Evolutionary conservation across 257 asterid genomes (phyloP).

Genomic region (Forsythia viridissima): DNA sequence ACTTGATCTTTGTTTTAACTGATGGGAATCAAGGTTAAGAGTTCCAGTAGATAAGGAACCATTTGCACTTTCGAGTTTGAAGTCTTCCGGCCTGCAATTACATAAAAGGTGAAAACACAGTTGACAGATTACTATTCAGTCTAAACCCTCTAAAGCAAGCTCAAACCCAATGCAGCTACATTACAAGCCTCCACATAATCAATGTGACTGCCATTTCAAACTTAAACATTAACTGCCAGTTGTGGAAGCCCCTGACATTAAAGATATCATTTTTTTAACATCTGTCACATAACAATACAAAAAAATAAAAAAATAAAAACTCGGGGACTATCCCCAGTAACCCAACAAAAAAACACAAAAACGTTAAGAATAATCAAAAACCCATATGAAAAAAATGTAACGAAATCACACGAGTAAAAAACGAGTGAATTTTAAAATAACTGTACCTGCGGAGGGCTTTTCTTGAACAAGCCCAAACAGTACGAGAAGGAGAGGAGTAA

Average conservation of each 20-base stretch:
- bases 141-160: conserved; percentile 5
- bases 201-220: conserved; percentile 10
- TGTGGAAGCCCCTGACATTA: not conserved
- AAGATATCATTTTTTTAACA: not conserved
- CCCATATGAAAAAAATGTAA: conserved; percentile 15
- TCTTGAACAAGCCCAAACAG: conserved; percentile 36
- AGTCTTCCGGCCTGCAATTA: conserved; percentile 57
- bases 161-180: conserved; percentile 16
- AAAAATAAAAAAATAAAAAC: not conserved
- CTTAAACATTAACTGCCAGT: not conserved
- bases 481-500: conserved; percentile 39
- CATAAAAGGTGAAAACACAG: conserved; percentile 8
- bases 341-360: not conserved
- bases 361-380: not conserved
- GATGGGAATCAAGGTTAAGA: conserved; percentile 35
- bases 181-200: conserved; percentile 13
- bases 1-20: conserved; percentile 42
- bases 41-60: conserved; percentile 31
- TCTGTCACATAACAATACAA: not conserved
- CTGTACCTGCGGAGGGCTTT: conserved; percentile 60
- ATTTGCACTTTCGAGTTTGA: conserved; percentile 27
- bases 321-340: not conserved
- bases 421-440: conserved; percentile 9
- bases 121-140: conserved; percentile 4
- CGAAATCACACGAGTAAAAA: not conserved